A percentile compares a stretch with the other conserved stretches of the same genome.
phyloP scores from a whole-genome alignment of 192 early-diverging fungal species.

The Coemansia biformis region DNA sequence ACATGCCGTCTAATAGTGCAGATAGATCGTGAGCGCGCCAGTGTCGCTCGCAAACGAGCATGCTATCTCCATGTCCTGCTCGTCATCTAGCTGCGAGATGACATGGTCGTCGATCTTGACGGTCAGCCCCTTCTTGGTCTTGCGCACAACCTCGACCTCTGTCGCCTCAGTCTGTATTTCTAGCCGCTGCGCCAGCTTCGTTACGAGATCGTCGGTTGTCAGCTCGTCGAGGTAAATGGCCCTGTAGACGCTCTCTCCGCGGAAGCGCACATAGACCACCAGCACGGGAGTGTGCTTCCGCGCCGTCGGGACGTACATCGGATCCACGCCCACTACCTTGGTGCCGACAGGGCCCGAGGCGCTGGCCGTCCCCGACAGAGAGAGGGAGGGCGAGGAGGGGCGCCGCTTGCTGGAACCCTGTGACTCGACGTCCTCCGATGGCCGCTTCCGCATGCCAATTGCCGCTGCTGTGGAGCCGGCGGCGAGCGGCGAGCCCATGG shows the following conservation, averaged over 20 bases:
- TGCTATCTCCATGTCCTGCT: constrained; percentile 60
- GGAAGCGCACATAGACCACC: too few species aligned
- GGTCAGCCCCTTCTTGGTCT: constrained; percentile 50
- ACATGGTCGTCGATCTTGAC: constrained; percentile 58
- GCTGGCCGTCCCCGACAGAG: too few species aligned
- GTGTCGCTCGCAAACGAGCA: constrained; percentile 40
- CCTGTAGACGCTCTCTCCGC: constrained; percentile 53
- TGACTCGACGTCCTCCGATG: too few species aligned
- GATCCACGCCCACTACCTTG: too few species aligned
- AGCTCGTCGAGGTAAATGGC: constrained; percentile 62
- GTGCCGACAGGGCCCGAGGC: too few species aligned
- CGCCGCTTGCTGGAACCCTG: too few species aligned
- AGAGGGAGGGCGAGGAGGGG: too few species aligned
- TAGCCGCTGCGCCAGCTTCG: constrained; percentile 52
- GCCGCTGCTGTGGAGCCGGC: too few species aligned
- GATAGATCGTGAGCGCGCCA: constrained; percentile 33
- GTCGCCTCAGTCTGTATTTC: constrained; percentile 37
- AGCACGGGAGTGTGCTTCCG: too few species aligned
- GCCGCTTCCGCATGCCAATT: too few species aligned
- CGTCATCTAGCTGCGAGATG: constrained; percentile 57
- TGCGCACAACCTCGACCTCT: constrained; percentile 38
- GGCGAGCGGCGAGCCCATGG: too few species aligned
- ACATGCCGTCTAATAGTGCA: constrained; percentile 24
- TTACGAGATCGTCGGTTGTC: constrained; percentile 50
- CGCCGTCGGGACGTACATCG: too few species aligned